phyloP scores from a whole-genome alignment of 805 yeast genomes.

The Lachancea waltii region DNA sequence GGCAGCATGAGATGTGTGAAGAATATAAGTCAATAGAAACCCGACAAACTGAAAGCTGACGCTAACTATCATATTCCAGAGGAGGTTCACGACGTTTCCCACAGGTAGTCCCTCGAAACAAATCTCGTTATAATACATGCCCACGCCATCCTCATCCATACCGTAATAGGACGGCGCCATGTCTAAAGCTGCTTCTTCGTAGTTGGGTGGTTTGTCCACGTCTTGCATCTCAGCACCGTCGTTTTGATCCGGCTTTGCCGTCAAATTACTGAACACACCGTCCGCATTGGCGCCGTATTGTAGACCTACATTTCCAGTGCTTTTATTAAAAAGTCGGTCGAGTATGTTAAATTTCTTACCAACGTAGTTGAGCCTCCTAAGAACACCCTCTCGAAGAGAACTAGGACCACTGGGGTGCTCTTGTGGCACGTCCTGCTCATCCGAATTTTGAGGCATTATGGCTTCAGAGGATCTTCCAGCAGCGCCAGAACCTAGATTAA shows the following conservation, averaged over 20 bases:
- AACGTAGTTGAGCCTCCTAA: conserved; percentile 15
- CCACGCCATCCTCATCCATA: conserved; percentile 59
- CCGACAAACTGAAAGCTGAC: conserved; percentile 93
- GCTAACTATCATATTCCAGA: conserved; percentile 86
- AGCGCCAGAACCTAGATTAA: neutral
- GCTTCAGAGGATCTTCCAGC: conserved; percentile 9
- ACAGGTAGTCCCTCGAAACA: conserved; percentile 95
- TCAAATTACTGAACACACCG: conserved; percentile 88
- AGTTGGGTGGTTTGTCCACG: conserved; percentile 68
- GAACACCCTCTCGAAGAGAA: neutral
- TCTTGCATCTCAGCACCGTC: conserved; percentile 19
- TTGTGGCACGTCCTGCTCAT: conserved; percentile 4
- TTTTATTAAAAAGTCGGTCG: conserved; percentile 33
- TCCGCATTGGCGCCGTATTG: conserved; percentile 40
- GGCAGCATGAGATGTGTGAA: conserved; percentile 96
- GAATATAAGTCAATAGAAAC: conserved; percentile 77
- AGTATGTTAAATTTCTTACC: conserved; percentile 37
- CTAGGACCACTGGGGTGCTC: neutral
- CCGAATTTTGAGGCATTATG: neutral
- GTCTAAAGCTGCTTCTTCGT: conserved; percentile 93
- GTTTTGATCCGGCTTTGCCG: conserved; percentile 74
- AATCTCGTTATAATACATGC: conserved; percentile 69
- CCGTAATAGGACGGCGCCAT: conserved; percentile 97
- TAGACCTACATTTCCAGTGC: conserved; percentile 9
- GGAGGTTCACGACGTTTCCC: conserved; percentile 78